These are phyloP conservation scores for Nematodospora anomalae DNA, from an alignment of 1,139 yeast genomes.

Conservation along the genomic window DNA sequence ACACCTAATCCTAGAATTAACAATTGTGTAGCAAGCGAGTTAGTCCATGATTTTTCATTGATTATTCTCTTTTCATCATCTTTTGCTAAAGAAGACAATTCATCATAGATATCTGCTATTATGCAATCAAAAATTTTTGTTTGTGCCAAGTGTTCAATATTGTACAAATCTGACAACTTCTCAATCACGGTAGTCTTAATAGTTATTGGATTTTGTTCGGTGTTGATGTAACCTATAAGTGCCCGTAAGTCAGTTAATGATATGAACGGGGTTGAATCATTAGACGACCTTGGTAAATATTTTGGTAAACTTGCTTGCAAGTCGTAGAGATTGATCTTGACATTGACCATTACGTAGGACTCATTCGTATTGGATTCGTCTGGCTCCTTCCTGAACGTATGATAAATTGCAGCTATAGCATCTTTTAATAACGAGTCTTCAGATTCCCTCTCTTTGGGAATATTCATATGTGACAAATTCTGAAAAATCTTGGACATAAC, in stretches of 20 bases:
- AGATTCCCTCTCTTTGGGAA: conserved; percentile 15
- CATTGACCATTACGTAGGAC: conserved; percentile 60
- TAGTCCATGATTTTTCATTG: conserved; percentile 57
- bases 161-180: conserved; percentile 52
- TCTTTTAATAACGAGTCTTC: conserved; percentile 37
- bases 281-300: conserved; percentile 52
- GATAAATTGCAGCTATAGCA: conserved; percentile 45
- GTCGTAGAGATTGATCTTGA: conserved; percentile 61
- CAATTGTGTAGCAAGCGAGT: conserved; percentile 59
- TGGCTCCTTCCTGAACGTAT: conserved; percentile 29
- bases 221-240: conserved; percentile 59
- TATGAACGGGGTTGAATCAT: conserved; percentile 47
- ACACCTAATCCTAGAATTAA: conserved; percentile 60
- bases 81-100: conserved; percentile 52
- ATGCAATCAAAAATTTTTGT: conserved; percentile 53
- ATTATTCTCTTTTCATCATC: conserved; percentile 49
- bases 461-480: conserved; percentile 22
- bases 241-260: conserved; percentile 61
- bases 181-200: conserved; percentile 62
- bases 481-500: conserved; percentile 28
- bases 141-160: conserved; percentile 47
- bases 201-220: conserved; percentile 34
- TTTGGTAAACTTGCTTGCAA: conserved; percentile 59
- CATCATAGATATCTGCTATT: conserved; percentile 60
- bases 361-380: conserved; percentile 7